Evolutionary conservation across 768 basidiomycete genomes (phyloP).

Genomic region (Tephrocybe rancida): DNA sequence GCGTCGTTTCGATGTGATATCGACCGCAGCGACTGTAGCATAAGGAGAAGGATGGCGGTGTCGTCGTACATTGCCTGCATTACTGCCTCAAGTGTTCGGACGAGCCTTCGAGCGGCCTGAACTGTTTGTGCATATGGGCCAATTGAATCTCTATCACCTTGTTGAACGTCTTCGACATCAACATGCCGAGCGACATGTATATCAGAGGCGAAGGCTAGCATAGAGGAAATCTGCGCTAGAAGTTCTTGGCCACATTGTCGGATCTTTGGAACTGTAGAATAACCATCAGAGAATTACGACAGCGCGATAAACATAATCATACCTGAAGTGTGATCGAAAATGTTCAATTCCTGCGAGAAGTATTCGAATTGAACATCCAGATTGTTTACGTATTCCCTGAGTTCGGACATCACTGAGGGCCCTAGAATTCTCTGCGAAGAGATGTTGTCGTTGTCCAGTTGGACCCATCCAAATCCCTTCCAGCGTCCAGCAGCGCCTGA

Average conservation of each 20-base stretch:
- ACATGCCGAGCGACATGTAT: conserved; percentile 80
- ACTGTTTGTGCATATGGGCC: conserved; percentile 64
- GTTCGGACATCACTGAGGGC: conserved; percentile 52
- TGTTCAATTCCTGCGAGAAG: conserved; percentile 32
- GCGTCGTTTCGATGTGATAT: conserved; percentile 27
- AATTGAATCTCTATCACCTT: conserved; percentile 47
- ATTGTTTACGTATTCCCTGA: conserved; percentile 45
- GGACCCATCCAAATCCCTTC: conserved; percentile 85
- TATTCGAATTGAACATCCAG: conserved; percentile 52
- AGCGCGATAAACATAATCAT: conserved; percentile 15
- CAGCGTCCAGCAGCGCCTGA: conserved; percentile 74
- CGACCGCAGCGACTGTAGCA: conserved; percentile 50
- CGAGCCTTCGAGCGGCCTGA: conserved; percentile 63
- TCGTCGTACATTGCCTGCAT: conserved; percentile 79
- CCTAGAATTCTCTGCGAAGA: conserved; percentile 49
- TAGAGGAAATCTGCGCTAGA: conserved; percentile 55
- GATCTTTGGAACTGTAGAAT: conserved; percentile 38
- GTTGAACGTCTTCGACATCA: conserved; percentile 77
- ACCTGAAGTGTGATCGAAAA: conserved; percentile 40
- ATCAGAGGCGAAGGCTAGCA: conserved; percentile 62
- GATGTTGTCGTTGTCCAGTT: conserved; percentile 49
- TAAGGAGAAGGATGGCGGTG: conserved; percentile 56
- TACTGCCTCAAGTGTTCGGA: conserved; percentile 68
- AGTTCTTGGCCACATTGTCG: conserved; percentile 48
- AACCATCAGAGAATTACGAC: conserved; percentile 2